phyloP scores from a whole-genome alignment of 2,329 filamentous ascomycete species.

The Lanzia echinophila region DNA sequence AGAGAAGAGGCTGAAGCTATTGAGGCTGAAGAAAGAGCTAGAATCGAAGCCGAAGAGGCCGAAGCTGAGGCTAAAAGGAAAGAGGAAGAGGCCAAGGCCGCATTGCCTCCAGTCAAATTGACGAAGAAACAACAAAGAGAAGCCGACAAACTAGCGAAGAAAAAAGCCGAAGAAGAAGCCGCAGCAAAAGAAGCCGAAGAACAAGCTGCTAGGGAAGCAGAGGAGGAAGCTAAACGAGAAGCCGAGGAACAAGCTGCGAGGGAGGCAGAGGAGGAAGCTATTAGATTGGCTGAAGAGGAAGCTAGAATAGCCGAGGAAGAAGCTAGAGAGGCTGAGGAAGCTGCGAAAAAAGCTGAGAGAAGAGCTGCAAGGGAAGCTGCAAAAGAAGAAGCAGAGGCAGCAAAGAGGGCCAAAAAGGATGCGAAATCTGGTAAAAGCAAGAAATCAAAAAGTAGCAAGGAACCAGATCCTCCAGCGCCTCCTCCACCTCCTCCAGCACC shows the following conservation, averaged over 20 bases:
- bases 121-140: slow-evolving; percentile 46
- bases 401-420: slow-evolving; percentile 23
- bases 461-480: slow-evolving; percentile 16
- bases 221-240: slow-evolving; percentile 33
- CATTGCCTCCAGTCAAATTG: slow-evolving; percentile 32
- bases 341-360: slow-evolving; percentile 34
- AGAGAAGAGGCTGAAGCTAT: slow-evolving; percentile 26
- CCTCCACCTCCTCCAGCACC: slow-evolving; percentile 3
- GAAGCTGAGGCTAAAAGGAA: slow-evolving; percentile 29
- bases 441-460: slow-evolving; percentile 25
- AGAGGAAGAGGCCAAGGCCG: slow-evolving; percentile 29
- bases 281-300: slow-evolving; percentile 35
- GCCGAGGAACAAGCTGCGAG: slow-evolving; percentile 33
- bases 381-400: slow-evolving; percentile 34
- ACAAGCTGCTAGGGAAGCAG: slow-evolving; percentile 35
- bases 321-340: slow-evolving; percentile 22
- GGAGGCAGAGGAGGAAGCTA: slow-evolving; percentile 34
- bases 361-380: slow-evolving; percentile 34
- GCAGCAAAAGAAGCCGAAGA: slow-evolving; percentile 33
- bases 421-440: slow-evolving; percentile 34
- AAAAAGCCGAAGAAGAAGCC: slow-evolving; percentile 36
- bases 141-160: slow-evolving; percentile 36
- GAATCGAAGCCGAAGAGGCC: slow-evolving; percentile 34
- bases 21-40: slow-evolving; percentile 29
- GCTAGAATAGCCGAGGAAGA: slow-evolving; percentile 33